Conservation (phyloP, 1,284 basidiomycete species). For the Porogramme epimiltina region DNA sequence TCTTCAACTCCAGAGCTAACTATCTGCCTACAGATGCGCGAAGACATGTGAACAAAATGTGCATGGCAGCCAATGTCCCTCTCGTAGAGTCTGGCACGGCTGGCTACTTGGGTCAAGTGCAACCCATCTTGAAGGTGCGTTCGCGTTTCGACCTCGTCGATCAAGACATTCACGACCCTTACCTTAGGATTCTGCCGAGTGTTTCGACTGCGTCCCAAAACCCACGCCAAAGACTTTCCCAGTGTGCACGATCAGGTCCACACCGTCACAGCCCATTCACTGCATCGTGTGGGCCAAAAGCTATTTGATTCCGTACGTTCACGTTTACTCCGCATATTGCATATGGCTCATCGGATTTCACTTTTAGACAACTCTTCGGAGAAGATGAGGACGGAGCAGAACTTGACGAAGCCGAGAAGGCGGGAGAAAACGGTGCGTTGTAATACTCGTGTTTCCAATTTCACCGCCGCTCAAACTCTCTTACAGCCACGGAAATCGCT, state of each 20-base stretch:
- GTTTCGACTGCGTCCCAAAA: slow-evolving; percentile 92
- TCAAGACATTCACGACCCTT: neutral
- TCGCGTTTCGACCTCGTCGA: slow-evolving; percentile 3
- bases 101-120: slow-evolving; percentile 90
- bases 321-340: slow-evolving; percentile 1
- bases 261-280: slow-evolving; percentile 96
- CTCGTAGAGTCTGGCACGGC: slow-evolving; percentile 97
- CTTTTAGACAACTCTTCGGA: slow-evolving; percentile 90
- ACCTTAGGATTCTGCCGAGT: slow-evolving; percentile 79
- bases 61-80: slow-evolving; percentile 88
- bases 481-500: slow-evolving; percentile 87
- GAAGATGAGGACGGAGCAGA: slow-evolving; percentile 83
- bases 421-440: slow-evolving; percentile 81
- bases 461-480: neutral
- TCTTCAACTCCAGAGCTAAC: too few relatives aligned
- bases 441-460: neutral
- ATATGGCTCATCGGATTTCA: slow-evolving; percentile 1
- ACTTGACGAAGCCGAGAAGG: slow-evolving; percentile 83
- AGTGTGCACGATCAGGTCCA: slow-evolving; percentile 97
- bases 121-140: slow-evolving; percentile 74
- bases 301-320: slow-evolving; percentile 88
- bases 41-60: slow-evolving; percentile 96
- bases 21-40: slow-evolving; percentile 67
- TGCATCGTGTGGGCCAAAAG: slow-evolving; percentile 99
- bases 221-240: slow-evolving; percentile 93